phyloP scores from a whole-genome alignment of 2,329 filamentous ascomycete genomes.

The Neofusicoccum kwambonambiense region DNA sequence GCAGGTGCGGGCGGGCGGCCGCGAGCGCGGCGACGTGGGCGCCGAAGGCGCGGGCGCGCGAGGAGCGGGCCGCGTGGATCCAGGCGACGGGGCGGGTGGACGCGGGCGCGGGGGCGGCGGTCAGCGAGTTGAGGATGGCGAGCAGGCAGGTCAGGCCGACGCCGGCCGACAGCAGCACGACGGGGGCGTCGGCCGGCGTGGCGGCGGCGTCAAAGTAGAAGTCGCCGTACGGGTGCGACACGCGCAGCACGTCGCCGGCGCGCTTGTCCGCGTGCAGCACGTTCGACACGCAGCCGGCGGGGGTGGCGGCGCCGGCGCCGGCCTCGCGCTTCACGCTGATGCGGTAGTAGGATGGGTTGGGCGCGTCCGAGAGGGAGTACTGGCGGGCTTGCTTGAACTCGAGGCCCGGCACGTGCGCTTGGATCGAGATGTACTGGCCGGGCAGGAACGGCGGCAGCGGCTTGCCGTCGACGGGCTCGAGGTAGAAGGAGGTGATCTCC shows the following conservation, averaged over 20 bases:
- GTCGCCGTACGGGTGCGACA: slow-evolving; percentile 63
- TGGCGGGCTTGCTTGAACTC: slow-evolving; percentile 63
- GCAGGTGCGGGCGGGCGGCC: slow-evolving; percentile 48
- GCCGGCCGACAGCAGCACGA: slow-evolving; percentile 67
- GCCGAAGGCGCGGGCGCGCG: slow-evolving; percentile 56
- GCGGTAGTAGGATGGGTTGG: slow-evolving; percentile 61
- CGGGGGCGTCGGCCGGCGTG: slow-evolving; percentile 37
- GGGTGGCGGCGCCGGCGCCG: slow-evolving; percentile 47
- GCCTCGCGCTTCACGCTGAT: slow-evolving; percentile 65
- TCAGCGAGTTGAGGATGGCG: slow-evolving; percentile 61
- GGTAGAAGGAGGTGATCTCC: slow-evolving; percentile 69
- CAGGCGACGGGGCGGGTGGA: slow-evolving; percentile 52
- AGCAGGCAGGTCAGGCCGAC: slow-evolving; percentile 68
- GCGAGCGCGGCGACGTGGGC: slow-evolving; percentile 48
- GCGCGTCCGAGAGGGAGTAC: slow-evolving; percentile 70
- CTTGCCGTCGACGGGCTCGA: slow-evolving; percentile 61
- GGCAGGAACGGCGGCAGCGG: slow-evolving; percentile 64
- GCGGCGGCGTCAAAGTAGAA: slow-evolving; percentile 58
- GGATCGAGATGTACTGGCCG: slow-evolving; percentile 71
- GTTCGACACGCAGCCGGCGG: slow-evolving; percentile 68
- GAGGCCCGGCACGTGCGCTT: slow-evolving; percentile 57
- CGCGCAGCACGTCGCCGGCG: slow-evolving; percentile 61
- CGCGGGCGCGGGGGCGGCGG: slow-evolving; percentile 32
- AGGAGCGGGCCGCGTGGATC: slow-evolving; percentile 60
- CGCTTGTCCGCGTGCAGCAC: slow-evolving; percentile 62